Base-by-base conservation (phyloP, 345 rosid genomes). In the Linum lewisii region DNA sequence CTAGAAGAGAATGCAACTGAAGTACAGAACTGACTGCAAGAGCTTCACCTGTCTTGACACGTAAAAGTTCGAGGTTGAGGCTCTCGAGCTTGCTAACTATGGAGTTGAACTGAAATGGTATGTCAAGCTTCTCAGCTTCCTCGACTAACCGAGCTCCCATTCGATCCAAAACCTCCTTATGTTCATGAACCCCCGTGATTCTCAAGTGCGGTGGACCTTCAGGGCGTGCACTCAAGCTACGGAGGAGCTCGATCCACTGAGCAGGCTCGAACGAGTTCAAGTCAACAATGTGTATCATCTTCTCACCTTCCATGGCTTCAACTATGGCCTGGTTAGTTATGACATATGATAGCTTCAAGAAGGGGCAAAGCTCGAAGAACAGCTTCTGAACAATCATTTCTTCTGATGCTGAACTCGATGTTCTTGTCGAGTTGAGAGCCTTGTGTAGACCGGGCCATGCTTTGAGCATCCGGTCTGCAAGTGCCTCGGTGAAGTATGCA, bases 121-220 rank as follows among this genome's bases (percentile, higher is more conserved):
- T 77, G 60, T 81, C 82, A 71, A 81, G 69, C 60, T 83, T 85
- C 52, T 85, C 92, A 29, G 88, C 92, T 76, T 79, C 88, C 64
- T 81, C 83, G 0, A 77, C 71, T 69, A 85, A 74, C 26, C 72
- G 72, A 36, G 67, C 53, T 50, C 84, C 88, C 88, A 82, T 83
- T 68, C 75, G 84, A 11, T 82, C 86, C 42, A 85, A 58, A 6
- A 85, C 84, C 61, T 79, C 84, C 63, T 79, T 82, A 60, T 81
- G 80, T 58, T 82, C 81, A 58, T 85, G 83, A 54, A 85, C n/a
- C n/a, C 88, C 88, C 0, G 92, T 85, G 36, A 85, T 82, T 71
- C 88, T 77, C 78, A 85, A 64, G 57, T 85, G 88, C 14, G 88
- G 92, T 0, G 88, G 92, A 0, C 92, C 92, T 69, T 73, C 92